These are phyloP conservation scores for Penicillium glabrum DNA, from an alignment of 2,329 filamentous ascomycete genomes.

Conservation along the genomic window DNA sequence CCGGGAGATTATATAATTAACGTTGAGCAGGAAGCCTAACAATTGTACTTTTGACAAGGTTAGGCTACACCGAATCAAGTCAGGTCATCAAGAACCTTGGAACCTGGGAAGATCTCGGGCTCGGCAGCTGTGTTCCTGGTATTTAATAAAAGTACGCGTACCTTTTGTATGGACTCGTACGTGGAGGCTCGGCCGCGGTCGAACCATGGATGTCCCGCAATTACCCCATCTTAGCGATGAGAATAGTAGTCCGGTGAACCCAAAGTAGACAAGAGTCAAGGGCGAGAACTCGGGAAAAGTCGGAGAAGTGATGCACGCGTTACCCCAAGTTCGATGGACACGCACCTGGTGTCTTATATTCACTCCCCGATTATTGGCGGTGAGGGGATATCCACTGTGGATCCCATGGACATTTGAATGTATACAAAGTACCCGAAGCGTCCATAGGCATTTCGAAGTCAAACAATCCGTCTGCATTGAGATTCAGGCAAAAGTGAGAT, in stretches of 20 bases:
- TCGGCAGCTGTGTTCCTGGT: background rate
- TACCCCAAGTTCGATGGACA: background rate
- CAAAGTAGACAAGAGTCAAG: constrained; percentile 28
- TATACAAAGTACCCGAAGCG: background rate
- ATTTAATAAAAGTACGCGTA: background rate
- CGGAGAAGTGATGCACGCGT: constrained; percentile 12
- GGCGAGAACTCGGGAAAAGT: constrained; percentile 22
- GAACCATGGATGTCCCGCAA: constrained; percentile 9
- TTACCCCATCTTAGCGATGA: constrained; percentile 22
- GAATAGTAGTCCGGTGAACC: constrained; percentile 29
- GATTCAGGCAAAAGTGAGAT: too few species aligned
- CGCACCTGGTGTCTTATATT: constrained; percentile 6
- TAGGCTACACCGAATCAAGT: too few species aligned
- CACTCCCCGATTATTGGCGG: constrained; percentile 11
- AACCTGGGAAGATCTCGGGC: background rate
- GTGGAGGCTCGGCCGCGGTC: background rate
- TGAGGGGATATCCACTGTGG: constrained; percentile 24
- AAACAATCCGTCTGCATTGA: too few species aligned
- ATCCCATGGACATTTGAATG: constrained; percentile 1
- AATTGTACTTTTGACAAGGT: too few species aligned
- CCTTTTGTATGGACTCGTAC: background rate
- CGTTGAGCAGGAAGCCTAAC: background rate
- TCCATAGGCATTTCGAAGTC: background rate
- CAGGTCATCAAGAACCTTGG: too few species aligned
- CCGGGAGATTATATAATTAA: too few species aligned